Base-by-base conservation (phyloP, 768 basidiomycete genomes). In the Amanita pseudoporphyria region DNA sequence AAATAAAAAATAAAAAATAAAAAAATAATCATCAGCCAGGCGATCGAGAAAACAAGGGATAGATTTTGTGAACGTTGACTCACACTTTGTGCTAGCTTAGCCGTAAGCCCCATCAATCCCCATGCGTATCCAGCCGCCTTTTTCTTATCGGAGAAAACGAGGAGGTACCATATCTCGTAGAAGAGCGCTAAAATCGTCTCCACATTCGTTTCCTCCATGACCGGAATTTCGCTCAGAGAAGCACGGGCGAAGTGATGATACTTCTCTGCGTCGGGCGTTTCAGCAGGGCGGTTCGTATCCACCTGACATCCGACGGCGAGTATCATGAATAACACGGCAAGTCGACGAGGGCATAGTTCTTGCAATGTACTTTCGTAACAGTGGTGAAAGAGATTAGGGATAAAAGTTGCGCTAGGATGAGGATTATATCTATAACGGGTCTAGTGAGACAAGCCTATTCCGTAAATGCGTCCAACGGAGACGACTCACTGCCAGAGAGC, bases 71-170 rank as follows among this genome's bases (percentile, higher is more conserved):
- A 26, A 43, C 28, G 28, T 43, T 41, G 9, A 71, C 77, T 63
- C 66, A 82, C 78, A 60, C 76, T 78, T 62, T 81, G 80, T 13
- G 78, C 78, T 36, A 82, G 61, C 60, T 82, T 81, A 30, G 74
- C 69, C 10, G 78, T 74, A 22, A 79, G 60, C n/a, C 76, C 76
- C 68, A 76, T 72, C 32, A 79, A 60, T 10, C 71, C 74, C 74
- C 73, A 77, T 4, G 73, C 73, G 63, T 73, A 77, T 52, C 67
- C 77, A 57, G 76, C 72, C 0, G 81, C 81, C 60, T 80, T 81
- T 56, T 79, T 82, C 62, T 79, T 75, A 62, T 82, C 81, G 18
- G 80, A 82, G 60, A 82, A 84, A 50, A 83, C 78, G 35, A 82
- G 64, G 44, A 84, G 67, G 57, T 80, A 84, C 79, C 82, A 83